Evolutionary conservation across 1,284 basidiomycete genomes (phyloP).

Genomic region (Sporisorium exsertum): DNA sequence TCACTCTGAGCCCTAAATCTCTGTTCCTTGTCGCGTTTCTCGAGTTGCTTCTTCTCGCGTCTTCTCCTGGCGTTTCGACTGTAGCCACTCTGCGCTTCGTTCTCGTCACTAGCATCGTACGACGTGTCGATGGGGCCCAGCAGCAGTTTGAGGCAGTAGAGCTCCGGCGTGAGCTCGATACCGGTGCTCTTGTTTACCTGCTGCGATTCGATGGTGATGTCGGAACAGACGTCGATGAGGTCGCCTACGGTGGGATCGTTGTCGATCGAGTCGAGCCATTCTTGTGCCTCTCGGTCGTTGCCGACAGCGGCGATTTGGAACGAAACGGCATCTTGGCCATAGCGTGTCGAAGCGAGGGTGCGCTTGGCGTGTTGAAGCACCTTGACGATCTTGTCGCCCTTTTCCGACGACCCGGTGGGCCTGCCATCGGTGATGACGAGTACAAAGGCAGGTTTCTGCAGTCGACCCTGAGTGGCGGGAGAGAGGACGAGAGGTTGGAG

Average conservation of each 20-base stretch:
- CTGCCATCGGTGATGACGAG: slow-evolving; percentile 60
- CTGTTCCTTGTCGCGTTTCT: slow-evolving; percentile 28
- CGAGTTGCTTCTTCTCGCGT: slow-evolving; percentile 30
- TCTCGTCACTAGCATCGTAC: slow-evolving; percentile 59
- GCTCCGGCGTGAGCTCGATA: slow-evolving; percentile 55
- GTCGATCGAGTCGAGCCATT: slow-evolving; percentile 64
- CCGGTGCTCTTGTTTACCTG: slow-evolving; percentile 53
- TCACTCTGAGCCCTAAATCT: slow-evolving; percentile 20
- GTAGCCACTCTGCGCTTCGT: slow-evolving; percentile 10
- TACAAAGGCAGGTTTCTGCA: slow-evolving; percentile 52
- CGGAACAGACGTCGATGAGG: slow-evolving; percentile 58
- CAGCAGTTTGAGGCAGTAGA: slow-evolving; percentile 59
- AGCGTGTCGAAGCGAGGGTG: slow-evolving; percentile 25
- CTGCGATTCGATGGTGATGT: slow-evolving; percentile 48
- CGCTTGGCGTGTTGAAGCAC: slow-evolving; percentile 52
- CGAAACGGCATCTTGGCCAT: slow-evolving; percentile 57
- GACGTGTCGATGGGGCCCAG: slow-evolving; percentile 57
- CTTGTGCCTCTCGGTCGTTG: slow-evolving; percentile 60
- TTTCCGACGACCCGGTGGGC: slow-evolving; percentile 52
- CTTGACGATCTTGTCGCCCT: slow-evolving; percentile 47
- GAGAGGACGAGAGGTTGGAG: slow-evolving; percentile 43
- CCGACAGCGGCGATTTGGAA: slow-evolving; percentile 61
- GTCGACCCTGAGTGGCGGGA: slow-evolving; percentile 24
- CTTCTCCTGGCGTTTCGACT: slow-evolving; percentile 13
- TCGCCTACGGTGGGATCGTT: slow-evolving; percentile 55